Percentiles rank a stretch among this genome's conserved stretches.
Conservation (phyloP, 495 filamentous ascomycete genomes). For the Tuber melanosporum region DNA sequence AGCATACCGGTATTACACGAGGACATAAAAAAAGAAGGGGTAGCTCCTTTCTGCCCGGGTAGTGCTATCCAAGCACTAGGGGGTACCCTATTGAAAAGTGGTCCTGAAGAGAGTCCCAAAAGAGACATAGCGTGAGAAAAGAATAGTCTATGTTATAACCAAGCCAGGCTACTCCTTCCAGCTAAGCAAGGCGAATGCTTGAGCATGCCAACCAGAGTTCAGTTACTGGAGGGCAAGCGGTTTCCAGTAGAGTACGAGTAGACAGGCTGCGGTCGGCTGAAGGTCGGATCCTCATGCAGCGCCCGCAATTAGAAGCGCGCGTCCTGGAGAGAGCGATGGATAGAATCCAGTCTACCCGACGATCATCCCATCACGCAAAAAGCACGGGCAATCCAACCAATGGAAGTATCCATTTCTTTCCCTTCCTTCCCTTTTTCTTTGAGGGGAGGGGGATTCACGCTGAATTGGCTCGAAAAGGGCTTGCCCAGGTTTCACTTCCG, state of each 20-base stretch:
- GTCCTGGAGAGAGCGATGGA: neutral
- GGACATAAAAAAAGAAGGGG: neutral
- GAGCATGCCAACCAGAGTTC: neutral
- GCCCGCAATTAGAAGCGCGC: neutral
- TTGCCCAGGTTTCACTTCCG: neutral
- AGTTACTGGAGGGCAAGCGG: neutral
- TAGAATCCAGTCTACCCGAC: neutral
- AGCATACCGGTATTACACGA: neutral
- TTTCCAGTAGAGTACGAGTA: no score
- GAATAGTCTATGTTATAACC: neutral
- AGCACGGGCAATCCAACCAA: neutral
- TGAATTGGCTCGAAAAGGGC: neutral
- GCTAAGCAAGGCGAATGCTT: neutral
- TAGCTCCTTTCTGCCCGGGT: neutral
- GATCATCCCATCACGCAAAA: constrained; percentile 4
- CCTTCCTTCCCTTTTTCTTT: neutral
- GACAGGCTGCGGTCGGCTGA: neutral
- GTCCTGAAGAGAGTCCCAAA: neutral
- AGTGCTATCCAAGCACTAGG: neutral
- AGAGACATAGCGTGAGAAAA: neutral
- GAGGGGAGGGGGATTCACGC: neutral
- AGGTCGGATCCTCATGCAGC: neutral
- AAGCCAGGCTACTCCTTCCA: neutral
- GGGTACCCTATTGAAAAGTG: neutral
- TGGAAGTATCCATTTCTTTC: neutral